Evolutionary conservation across 2,329 filamentous ascomycete genomes (phyloP), one percentile per base, ranked within the genome.

Genomic region (Penicillium sp.): DNA sequence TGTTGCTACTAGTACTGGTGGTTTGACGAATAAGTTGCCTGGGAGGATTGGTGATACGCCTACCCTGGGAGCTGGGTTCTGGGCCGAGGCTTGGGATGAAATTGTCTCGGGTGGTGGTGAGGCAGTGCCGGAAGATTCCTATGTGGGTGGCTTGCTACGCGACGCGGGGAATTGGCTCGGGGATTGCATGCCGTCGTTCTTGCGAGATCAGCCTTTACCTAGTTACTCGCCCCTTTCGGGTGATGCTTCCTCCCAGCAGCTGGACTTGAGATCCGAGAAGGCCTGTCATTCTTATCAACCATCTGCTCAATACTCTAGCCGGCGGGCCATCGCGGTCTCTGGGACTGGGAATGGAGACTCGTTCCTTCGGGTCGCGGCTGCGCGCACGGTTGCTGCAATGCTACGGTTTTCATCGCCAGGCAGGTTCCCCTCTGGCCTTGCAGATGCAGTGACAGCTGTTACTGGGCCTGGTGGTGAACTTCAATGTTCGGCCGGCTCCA

Each of bases 261-360:
- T 33, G 12, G 27, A 41, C 2, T n/a, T 52, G 69, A 8, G 40
- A 19, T 45, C 43, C 19, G 53, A 61, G 41, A 61, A 61, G 31
- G 31, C 50, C 23, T 5, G 47, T 17, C 35, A 42, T 21, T 19
- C 37, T 17, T 42, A 60, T n/a, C 42, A 49, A 25, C 29, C 47
- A 13, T 27, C 29, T 41, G 17, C 38, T 25, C 27, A 54, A 56
- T 35, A n/a, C 29, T 13, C 17, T 41, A 37, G 0, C 21, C 31
- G 69, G 61, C 73, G 76, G 49, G 78, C 77, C 3, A 71, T 84
- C 69, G 90, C 82, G 0, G 78, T 91, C 10, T 93, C 89, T 0
- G 89, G 90, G 0, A 93, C 91, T 0, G 93, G 92, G 0, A 96
- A 96, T 66, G 92, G 93, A 0, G 92, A 96, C 74, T 91, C 89